Base-by-base conservation (phyloP, 176 grass and related monocot species). In the Bothriochloa decipiens region DNA sequence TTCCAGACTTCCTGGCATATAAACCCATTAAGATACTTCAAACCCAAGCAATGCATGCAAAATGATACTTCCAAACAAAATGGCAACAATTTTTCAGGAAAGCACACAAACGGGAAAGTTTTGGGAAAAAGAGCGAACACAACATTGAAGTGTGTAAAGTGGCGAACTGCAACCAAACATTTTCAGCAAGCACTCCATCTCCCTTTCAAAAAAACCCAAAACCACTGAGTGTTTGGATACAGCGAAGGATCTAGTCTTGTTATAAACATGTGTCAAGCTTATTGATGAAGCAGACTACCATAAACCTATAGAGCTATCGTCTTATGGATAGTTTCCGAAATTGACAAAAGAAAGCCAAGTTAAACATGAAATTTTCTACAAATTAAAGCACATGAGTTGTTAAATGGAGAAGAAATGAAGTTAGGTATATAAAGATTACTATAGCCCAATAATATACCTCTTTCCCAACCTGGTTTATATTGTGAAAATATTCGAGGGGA, bases 401-500 rank as follows among this genome's bases (percentile, higher is more conserved):
- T 81, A 45, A 63, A 64, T 65, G 69, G 28, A 74, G 9, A 43
- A 64, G 6, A 81, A 39, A 1, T 35, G 4, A 60, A 41, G 14
- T 36, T 37, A 68, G 66, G 28, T 40, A 49, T 68, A 39, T 25
- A 33, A 27, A 69, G 49, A 63, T 4, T 71, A 69, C 3, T 85
- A 22, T 58, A 13, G 29, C 20, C 17, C 27, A 75, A 74, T 4
- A 4, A 12, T 63, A 37, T 55, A 52, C n/a, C 62, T 68, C 39
- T 84, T 80, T 76, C 23, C 7, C 47, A 60, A 68, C 61, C 15
- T 84, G 58, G 60, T 36, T 55, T 53, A 45, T 33, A 25, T 16
- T 35, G 55, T 45, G 60, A 62, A 63, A 49, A 86, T 72, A 39
- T 52, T 52, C 88, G 86, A 90, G 36, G 43, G 57, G 16, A 82